Base-by-base conservation (phyloP, 768 basidiomycete species). In the Lyophyllum shimeji region DNA sequence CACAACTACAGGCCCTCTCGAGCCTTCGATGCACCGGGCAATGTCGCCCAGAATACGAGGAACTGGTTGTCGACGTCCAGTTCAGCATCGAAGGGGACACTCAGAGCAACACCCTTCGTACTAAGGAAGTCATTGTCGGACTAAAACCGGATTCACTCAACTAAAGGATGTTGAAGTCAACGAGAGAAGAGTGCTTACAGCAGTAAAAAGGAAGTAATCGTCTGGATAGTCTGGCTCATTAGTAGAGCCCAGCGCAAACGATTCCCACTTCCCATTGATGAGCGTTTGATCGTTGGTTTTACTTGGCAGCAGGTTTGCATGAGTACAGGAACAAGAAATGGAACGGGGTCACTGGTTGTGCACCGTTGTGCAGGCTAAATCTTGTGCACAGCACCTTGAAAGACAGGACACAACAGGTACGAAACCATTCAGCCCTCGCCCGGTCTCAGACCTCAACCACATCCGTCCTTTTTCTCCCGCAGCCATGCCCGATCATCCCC, bases 231-330 rank as follows among this genome's bases (percentile, higher is more conserved):
- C 50, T 7, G 50, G n/a, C 12, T 61, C 60, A 25, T 59, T 50
- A 13, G 56, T 54, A 0, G 60, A 58, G 18, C 44, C 53, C 8
- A 88, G 71, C 7, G 85, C 81, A 15, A 86, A 72, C 1, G 81
- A 83, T 62, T 89, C 87, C 84, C 85, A 89, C 69, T 88, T 89
- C 0, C 77, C 79, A 56, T 79, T 78, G 47, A 89, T 79, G n/a
- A 86, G 73, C 0, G 78, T 82, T 29, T 72, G 58, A 58, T 85
- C 80, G 52, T 75, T 68, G 2, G 79, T 79, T 33, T 74, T 68
- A 53, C 76, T 82, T 84, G 49, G 25, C 57, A 40, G 6, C 3
- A 18, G 17, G 17, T 4, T 20, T 53, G 9, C 31, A 47, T n/a
- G 52, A 50, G 39, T 39, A 39, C 37, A 50, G 42, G 42, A 18